A percentile compares a stretch with the other conserved stretches of the same genome.
Conservation (phyloP, 148 eudicot genomes). For the Gaultheria prostrata region DNA sequence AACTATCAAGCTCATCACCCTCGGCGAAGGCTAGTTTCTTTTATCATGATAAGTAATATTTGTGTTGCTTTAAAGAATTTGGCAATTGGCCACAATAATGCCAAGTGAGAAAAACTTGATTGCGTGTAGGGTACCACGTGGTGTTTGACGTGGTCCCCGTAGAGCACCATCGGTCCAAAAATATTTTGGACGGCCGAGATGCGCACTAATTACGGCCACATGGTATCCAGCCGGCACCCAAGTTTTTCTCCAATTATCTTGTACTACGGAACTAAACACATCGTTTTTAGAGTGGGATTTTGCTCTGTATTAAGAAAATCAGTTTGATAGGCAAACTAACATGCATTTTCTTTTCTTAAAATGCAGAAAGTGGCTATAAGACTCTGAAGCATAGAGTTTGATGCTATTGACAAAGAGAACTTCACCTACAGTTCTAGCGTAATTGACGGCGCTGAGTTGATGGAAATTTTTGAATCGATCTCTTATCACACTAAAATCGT, state of each 20-base stretch:
- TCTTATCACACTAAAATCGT: background rate
- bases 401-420: constrained; percentile 13
- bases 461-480: background rate
- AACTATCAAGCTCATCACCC: constrained; percentile 15
- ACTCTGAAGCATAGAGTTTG: constrained; percentile 10
- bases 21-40: background rate
- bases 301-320: too few species aligned
- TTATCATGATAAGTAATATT: background rate
- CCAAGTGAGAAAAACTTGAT: too few species aligned
- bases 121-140: too few species aligned
- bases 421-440: constrained; percentile 7
- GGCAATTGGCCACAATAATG: background rate
- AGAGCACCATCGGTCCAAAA: too few species aligned
- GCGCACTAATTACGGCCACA: too few species aligned
- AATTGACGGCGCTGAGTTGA: constrained; percentile 5
- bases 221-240: too few species aligned
- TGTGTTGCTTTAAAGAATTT: background rate
- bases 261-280: too few species aligned
- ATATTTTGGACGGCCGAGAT: too few species aligned
- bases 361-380: constrained; percentile 1
- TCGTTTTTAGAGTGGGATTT: too few species aligned
- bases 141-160: too few species aligned
- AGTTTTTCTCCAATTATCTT: too few species aligned
- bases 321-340: background rate
- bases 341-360: background rate